A percentile compares a stretch with the other conserved stretches of the same genome.
phyloP scores from a whole-genome alignment of 108 stramenopile species.

The Fragilaria crotonensis region DNA sequence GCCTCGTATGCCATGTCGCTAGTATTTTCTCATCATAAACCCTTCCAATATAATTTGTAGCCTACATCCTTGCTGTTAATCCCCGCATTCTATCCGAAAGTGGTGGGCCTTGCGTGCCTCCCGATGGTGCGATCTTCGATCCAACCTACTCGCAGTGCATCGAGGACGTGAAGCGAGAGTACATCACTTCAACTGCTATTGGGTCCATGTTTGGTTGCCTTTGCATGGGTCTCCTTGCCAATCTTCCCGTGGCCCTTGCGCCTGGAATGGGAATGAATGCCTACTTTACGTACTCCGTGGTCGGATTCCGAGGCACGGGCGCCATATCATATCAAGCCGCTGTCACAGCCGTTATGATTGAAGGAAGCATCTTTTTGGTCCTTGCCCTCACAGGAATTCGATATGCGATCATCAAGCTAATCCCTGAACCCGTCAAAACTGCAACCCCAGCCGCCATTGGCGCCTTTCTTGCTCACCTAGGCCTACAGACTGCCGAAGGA shows the following conservation, averaged over 20 bases:
- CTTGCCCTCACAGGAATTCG: conserved; percentile 50
- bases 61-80: too few relatives aligned
- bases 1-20: too few relatives aligned
- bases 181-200: conserved; percentile 53
- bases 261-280: conserved; percentile 75
- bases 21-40: too few relatives aligned
- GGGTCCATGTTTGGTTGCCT: conserved; percentile 46
- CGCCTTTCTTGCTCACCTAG: conserved; percentile 60
- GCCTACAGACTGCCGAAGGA: conserved; percentile 62
- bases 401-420: conserved; percentile 32
- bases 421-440: conserved; percentile 57
- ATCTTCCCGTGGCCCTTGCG: conserved; percentile 60
- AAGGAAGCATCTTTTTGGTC: conserved; percentile 54
- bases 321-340: conserved; percentile 41
- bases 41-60: too few relatives aligned
- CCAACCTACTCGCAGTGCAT: background rate
- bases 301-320: conserved; percentile 58
- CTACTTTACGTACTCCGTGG: conserved; percentile 53
- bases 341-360: conserved; percentile 53
- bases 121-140: background rate
- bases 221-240: conserved; percentile 51
- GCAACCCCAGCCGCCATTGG: conserved; percentile 69
- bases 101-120: too few relatives aligned
- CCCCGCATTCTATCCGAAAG: too few relatives aligned
- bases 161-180: background rate